Percentiles rank a stretch among this genome's conserved stretches.
Conservation (phyloP, 768 basidiomycete species). For the Hysterangium stoloniferum region DNA sequence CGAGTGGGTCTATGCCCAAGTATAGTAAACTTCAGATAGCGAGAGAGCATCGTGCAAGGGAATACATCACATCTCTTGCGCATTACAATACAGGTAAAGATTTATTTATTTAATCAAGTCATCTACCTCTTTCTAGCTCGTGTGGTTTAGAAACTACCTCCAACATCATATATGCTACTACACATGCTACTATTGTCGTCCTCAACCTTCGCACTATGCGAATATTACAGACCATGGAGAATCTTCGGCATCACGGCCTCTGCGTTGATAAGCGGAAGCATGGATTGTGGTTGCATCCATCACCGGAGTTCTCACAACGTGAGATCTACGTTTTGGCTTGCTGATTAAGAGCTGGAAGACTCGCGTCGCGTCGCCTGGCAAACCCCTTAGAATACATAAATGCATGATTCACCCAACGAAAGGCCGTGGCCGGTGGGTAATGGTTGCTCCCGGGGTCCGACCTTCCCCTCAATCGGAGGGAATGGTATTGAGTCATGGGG, state of each 20-base stretch:
- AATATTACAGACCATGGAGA: slow-evolving; percentile 66
- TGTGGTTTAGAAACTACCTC: slow-evolving; percentile 55
- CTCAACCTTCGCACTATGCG: slow-evolving; percentile 85
- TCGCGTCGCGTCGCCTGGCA: slow-evolving; percentile 41
- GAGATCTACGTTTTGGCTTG: slow-evolving; percentile 94
- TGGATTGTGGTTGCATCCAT: slow-evolving; percentile 91
- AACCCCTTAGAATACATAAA: slow-evolving; percentile 58
- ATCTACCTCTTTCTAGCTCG: not conserved
- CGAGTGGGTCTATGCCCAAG: slow-evolving; percentile 66
- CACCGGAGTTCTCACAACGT: slow-evolving; percentile 76
- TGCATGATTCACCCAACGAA: slow-evolving; percentile 78
- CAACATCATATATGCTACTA: slow-evolving; percentile 80
- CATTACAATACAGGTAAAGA: slow-evolving; percentile 44
- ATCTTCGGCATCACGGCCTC: slow-evolving; percentile 80
- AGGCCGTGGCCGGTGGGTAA: slow-evolving; percentile 84
- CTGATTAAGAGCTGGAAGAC: slow-evolving; percentile 83
- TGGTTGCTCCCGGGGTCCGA: slow-evolving; percentile 62
- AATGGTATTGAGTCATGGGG: too few relatives aligned
- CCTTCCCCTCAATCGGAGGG: slow-evolving; percentile 7
- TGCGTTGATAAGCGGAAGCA: slow-evolving; percentile 78
- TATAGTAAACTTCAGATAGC: slow-evolving; percentile 74
- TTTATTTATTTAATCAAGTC: not conserved
- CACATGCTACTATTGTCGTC: slow-evolving; percentile 63
- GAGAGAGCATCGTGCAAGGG: slow-evolving; percentile 74
- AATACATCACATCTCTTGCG: slow-evolving; percentile 77